phyloP scores from a whole-genome alignment of 2,329 filamentous ascomycete species.

The Penicillium sp. region DNA sequence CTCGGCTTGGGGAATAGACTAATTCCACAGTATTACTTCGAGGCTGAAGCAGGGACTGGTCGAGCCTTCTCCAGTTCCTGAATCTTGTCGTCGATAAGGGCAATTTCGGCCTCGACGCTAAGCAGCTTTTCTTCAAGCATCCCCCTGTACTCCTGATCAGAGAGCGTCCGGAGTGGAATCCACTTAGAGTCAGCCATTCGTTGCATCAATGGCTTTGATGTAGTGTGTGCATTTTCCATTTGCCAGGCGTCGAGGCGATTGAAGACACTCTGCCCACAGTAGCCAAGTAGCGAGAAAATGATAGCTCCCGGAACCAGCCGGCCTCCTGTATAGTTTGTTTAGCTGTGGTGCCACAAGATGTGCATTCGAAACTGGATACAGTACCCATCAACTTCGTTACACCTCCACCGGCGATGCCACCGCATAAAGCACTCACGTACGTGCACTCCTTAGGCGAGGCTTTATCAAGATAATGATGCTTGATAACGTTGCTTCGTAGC shows the following conservation, averaged over 20 bases:
- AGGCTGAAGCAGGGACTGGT: slow-evolving; percentile 4
- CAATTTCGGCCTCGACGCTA: slow-evolving; percentile 71
- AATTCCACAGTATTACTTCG: slow-evolving; percentile 3
- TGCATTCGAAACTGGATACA: slow-evolving; percentile 9
- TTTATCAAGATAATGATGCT: slow-evolving; percentile 50
- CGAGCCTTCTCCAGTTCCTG: slow-evolving; percentile 46
- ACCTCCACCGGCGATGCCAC: slow-evolving; percentile 62
- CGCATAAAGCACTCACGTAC: slow-evolving; percentile 68
- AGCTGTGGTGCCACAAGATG: background rate
- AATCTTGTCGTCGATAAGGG: slow-evolving; percentile 74
- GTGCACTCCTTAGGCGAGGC: slow-evolving; percentile 60
- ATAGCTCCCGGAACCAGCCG: slow-evolving; percentile 59
- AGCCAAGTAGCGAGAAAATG: slow-evolving; percentile 60
- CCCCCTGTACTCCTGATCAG: slow-evolving; percentile 69
- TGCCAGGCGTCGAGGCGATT: slow-evolving; percentile 53
- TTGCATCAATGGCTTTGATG: slow-evolving; percentile 47
- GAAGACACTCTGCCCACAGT: slow-evolving; percentile 56
- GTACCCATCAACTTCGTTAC: slow-evolving; percentile 58
- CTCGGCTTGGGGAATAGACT: background rate
- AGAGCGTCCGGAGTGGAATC: slow-evolving; percentile 68
- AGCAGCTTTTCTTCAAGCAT: slow-evolving; percentile 71
- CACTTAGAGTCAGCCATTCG: slow-evolving; percentile 62
- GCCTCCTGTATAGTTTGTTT: slow-evolving; percentile 48
- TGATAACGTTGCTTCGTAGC: slow-evolving; percentile 46
- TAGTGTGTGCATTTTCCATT: slow-evolving; percentile 36